Conservation (phyloP, 2,329 filamentous ascomycete genomes). For the Sporothrix euskadiensis region DNA sequence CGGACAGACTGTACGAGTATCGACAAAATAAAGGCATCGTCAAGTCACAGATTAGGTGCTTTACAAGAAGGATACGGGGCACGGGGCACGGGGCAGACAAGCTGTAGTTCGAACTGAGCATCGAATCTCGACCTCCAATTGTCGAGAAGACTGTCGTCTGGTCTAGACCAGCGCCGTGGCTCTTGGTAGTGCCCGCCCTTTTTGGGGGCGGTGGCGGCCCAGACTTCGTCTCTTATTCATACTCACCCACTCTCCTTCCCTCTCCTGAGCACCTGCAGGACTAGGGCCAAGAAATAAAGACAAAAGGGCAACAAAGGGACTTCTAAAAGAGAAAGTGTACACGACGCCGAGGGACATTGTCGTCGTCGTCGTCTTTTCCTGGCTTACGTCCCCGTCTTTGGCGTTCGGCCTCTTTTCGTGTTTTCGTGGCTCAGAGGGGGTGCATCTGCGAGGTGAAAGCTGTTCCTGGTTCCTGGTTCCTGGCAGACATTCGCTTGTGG, state of each 20-base stretch:
- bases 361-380: background rate
- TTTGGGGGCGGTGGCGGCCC: background rate
- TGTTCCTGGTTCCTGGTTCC: constrained; percentile 4
- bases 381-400: background rate
- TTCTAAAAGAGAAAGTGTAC: background rate
- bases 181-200: background rate
- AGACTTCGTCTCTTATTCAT: background rate
- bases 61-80: no score
- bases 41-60: no score
- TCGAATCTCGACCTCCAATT: no score
- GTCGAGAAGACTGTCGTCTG: no score
- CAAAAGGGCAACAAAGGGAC: background rate
- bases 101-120: no score
- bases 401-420: background rate
- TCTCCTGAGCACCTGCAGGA: constrained; percentile 3
- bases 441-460: background rate
- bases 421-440: constrained; percentile 1
- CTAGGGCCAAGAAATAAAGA: background rate
- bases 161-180: no score
- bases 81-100: no score
- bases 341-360: background rate
- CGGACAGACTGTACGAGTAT: no score
- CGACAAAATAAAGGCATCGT: no score
- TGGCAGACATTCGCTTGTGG: background rate
- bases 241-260: background rate